Base-by-base conservation (phyloP, 139 green algal species). In the Medakamo hakoo region DNA sequence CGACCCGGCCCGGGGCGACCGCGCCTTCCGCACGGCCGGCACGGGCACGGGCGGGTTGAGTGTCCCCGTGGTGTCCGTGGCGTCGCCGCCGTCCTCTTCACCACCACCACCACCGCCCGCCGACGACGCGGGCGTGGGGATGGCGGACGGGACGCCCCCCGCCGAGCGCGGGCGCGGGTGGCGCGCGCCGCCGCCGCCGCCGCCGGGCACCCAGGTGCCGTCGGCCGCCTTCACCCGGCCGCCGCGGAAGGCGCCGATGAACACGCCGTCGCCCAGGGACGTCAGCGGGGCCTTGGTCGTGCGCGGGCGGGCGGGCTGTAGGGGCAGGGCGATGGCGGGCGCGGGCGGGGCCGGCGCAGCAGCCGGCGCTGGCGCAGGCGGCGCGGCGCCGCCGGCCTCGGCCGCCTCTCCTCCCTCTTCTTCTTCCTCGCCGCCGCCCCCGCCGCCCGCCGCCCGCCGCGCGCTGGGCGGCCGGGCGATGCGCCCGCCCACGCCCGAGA, bases 161-260 rank as follows among this genome's bases (percentile, higher is more conserved):
- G 40, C 40, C 9, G 40, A 9, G 9, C 9, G 9, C 23, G 27
- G 27, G 21, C 26, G 31, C 14, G 62, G n/a, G 25, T 57, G 28
- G 29, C 62, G 19, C 73, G 63, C 63, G 65, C 63, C 59, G 14
- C 25, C 27, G 29, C 29, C 29, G n/a, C 49, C 49, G 30, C 40
- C 26, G 28, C 56, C 64, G 21, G 73, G 72, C 2, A 73, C 75
- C 29, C 78, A 62, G 58, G 76, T 77, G 26, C 23, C 60, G 30
- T 60, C 57, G 23, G 24, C 3, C 49, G 49, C n/a, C 30, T 66
- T 76, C 58, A 56, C 24, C 1, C 64, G 30, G 27, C 72, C 75
- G 56, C 75, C 75, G 3, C 75, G 49, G 24, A 81, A 81, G 2
- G 68, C 40, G 23, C 75, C 75, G 31, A 81, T 49, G 62, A 81